These are phyloP conservation scores for Aspergillus asperescens DNA, from an alignment of 495 filamentous ascomycete species.

Conservation along the genomic window DNA sequence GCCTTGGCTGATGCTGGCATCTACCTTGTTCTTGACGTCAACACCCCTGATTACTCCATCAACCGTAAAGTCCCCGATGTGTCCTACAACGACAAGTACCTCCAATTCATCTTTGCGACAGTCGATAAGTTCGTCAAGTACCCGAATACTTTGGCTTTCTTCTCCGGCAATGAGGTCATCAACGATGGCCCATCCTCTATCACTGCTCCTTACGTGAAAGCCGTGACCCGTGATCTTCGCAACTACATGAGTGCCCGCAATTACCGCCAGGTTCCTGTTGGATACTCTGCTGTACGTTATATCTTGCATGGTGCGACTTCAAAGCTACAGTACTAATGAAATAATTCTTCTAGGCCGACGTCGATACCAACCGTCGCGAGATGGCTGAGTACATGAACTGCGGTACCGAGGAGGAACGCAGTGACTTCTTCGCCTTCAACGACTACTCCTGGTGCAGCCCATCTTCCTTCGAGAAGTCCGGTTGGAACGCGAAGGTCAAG, in stretches of 20 bases:
- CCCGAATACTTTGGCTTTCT: constrained; percentile 87
- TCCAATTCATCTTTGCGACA: constrained; percentile 90
- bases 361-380: constrained; percentile 78
- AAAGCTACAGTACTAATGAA: not conserved
- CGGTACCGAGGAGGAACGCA: constrained; percentile 75
- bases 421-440: constrained; percentile 97
- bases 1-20: constrained; percentile 78
- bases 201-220: constrained; percentile 85
- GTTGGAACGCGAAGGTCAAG: constrained; percentile 89
- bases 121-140: constrained; percentile 85
- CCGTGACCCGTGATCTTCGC: constrained; percentile 85
- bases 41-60: constrained; percentile 73
- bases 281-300: constrained; percentile 70
- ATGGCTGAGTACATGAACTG: constrained; percentile 95
- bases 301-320: not conserved
- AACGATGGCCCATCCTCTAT: constrained; percentile 72
- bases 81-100: constrained; percentile 89
- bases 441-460: constrained; percentile 97
- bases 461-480: constrained; percentile 68
- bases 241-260: constrained; percentile 72
- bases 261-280: constrained; percentile 78
- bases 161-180: constrained; percentile 96
- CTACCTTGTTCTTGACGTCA: constrained; percentile 84
- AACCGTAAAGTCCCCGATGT: constrained; percentile 67
- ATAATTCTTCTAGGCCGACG: constrained; percentile 47